phyloP scores from a whole-genome alignment of 2,329 filamentous ascomycete genomes.

The Rhynchosporium agropyri region DNA sequence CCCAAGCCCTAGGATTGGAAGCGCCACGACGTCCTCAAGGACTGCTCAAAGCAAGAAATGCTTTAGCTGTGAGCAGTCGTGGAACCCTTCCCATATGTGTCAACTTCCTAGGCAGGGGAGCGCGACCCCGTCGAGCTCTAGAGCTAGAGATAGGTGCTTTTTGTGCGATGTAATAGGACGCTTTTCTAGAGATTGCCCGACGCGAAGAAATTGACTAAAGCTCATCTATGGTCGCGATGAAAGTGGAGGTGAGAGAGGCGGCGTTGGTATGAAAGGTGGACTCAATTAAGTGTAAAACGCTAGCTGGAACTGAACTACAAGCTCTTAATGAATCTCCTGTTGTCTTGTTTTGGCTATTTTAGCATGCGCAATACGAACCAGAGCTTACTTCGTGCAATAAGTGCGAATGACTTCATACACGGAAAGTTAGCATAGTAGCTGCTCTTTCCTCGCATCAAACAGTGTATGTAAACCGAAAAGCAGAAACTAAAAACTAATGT shows the following conservation, averaged over 20 bases:
- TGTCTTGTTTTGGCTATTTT: background rate
- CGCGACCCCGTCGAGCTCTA: background rate
- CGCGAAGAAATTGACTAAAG: background rate
- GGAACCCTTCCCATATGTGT: background rate
- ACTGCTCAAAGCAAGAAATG: background rate
- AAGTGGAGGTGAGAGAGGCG: background rate
- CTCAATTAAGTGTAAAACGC: background rate
- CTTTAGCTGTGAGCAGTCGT: background rate
- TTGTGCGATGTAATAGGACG: background rate
- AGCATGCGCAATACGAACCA: background rate
- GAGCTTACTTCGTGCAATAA: background rate
- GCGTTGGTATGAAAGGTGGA: background rate
- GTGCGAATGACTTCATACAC: too few species aligned
- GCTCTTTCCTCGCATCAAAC: too few species aligned
- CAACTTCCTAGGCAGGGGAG: background rate
- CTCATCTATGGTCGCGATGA: background rate
- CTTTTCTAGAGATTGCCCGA: slow-evolving; percentile 1
- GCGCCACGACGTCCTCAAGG: background rate
- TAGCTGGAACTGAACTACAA: background rate
- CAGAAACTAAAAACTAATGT: too few species aligned
- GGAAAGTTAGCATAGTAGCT: too few species aligned
- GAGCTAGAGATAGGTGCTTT: background rate
- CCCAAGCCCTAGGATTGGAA: background rate
- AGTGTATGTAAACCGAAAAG: too few species aligned
- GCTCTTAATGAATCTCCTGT: background rate